phyloP scores from a whole-genome alignment of 2,329 filamentous ascomycete genomes.

The Xylariales sp. region DNA sequence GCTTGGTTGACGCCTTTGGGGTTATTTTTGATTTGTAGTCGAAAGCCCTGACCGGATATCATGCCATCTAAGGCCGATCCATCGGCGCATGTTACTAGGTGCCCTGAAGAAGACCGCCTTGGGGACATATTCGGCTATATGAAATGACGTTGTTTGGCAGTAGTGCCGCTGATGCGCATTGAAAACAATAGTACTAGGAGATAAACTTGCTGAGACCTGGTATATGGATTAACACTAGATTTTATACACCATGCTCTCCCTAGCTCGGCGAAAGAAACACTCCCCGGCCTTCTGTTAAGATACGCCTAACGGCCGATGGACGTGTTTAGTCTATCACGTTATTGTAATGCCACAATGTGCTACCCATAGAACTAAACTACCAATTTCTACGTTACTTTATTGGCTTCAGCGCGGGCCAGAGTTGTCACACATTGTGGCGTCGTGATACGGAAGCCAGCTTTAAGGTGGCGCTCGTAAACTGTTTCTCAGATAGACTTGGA shows the following conservation, averaged over 20 bases:
- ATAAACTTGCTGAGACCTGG: neutral
- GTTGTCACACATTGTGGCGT: neutral
- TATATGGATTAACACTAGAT: neutral
- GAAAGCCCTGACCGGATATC: neutral
- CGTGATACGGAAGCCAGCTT: neutral
- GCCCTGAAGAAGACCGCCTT: neutral
- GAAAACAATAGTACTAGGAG: neutral
- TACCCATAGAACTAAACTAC: no score
- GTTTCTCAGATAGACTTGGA: no score
- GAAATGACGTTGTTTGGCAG: neutral
- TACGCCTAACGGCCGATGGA: neutral
- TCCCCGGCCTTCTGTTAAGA: neutral
- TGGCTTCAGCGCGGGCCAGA: neutral
- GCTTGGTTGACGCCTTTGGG: neutral
- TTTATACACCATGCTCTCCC: neutral
- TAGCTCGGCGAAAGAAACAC: neutral
- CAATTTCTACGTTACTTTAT: neutral
- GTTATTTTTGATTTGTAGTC: neutral
- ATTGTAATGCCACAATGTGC: neutral
- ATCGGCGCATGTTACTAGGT: neutral
- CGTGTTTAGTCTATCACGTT: neutral
- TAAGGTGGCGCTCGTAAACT: neutral
- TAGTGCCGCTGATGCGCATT: no score
- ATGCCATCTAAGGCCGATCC: neutral
- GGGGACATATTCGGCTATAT: neutral